Percentiles rank a stretch among this genome's conserved stretches.
Evolutionary conservation across 495 filamentous ascomycete species (phyloP).

Genomic region (Aspergillus kassunensis): DNA sequence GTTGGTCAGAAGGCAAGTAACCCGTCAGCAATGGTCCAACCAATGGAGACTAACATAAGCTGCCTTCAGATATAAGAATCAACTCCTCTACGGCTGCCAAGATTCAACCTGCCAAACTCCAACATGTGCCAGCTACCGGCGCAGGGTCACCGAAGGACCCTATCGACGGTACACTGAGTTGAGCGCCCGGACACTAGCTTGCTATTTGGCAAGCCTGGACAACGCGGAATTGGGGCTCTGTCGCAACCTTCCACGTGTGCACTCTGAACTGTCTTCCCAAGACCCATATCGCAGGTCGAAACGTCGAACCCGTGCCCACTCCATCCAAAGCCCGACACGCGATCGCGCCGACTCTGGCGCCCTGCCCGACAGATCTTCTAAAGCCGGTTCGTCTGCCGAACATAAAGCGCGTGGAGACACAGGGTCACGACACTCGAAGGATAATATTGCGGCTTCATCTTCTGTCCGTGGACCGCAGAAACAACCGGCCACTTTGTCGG

Average conservation of each 20-base stretch:
- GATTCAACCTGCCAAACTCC: slow-evolving; percentile 65
- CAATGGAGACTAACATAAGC: slow-evolving; percentile 7
- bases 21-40: not conserved
- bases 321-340: slow-evolving; percentile 10
- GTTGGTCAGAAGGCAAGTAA: slow-evolving; percentile 47
- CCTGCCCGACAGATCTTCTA: not conserved
- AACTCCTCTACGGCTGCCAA: slow-evolving; percentile 80
- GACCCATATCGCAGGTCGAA: slow-evolving; percentile 28
- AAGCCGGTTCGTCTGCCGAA: not conserved
- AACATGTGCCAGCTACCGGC: slow-evolving; percentile 77
- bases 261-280: slow-evolving; percentile 26
- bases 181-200: slow-evolving; percentile 72
- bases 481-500: slow-evolving; percentile 14
- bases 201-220: slow-evolving; percentile 73
- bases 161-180: slow-evolving; percentile 67
- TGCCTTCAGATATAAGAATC: slow-evolving; percentile 66
- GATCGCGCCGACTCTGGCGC: slow-evolving; percentile 6
- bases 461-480: not conserved
- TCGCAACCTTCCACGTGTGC: slow-evolving; percentile 44
- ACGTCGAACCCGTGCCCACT: slow-evolving; percentile 26
- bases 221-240: slow-evolving; percentile 74
- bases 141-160: slow-evolving; percentile 60
- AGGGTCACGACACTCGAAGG: not conserved
- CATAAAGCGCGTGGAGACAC: not conserved
- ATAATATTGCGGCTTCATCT: not conserved